A percentile compares a stretch with the other conserved stretches of the same genome.
These are phyloP conservation scores for Kurtzmaniella fragi DNA, from an alignment of 805 yeast species.

Conservation along the genomic window DNA sequence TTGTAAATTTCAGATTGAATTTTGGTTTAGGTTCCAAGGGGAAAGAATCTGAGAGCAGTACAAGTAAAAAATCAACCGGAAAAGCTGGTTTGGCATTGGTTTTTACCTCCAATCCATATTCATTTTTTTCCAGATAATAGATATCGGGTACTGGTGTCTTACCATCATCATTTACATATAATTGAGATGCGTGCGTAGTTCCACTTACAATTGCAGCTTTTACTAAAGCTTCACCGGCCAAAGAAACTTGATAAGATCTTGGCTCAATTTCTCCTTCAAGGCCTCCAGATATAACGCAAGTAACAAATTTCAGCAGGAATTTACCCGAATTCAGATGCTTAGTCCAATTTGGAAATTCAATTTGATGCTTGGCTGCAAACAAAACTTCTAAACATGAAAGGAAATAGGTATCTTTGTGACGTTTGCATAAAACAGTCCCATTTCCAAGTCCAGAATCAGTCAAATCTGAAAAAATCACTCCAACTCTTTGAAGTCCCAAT, in stretches of 20 bases:
- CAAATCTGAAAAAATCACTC: conserved; percentile 85
- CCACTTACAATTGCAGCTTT: conserved; percentile 82
- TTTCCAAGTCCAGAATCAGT: conserved; percentile 81
- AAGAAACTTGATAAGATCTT: conserved; percentile 82
- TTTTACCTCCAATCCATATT: conserved; percentile 84
- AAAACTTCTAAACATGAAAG: conserved; percentile 80
- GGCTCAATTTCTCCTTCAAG: conserved; percentile 84
- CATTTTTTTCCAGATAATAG: conserved; percentile 77
- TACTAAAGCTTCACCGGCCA: conserved; percentile 81
- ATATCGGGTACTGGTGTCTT: conserved; percentile 92
- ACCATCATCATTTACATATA: conserved; percentile 66
- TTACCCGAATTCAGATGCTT: conserved; percentile 58
- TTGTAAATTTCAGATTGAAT: conserved; percentile 56
- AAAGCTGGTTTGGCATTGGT: conserved; percentile 85
- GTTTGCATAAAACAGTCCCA: conserved; percentile 86
- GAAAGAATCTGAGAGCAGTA: conserved; percentile 89
- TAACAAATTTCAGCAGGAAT: conserved; percentile 86
- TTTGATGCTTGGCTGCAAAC: conserved; percentile 79
- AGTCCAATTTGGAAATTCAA: conserved; percentile 54
- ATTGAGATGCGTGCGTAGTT: conserved; percentile 85
- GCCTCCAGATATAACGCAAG: conserved; percentile 94
- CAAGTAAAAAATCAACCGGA: conserved; percentile 86
- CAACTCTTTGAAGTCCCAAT: conserved; percentile 69
- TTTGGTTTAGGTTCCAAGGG: conserved; percentile 56
- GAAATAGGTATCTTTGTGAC: conserved; percentile 90